A percentile compares a stretch with the other conserved stretches of the same genome.
phyloP scores from a whole-genome alignment of 2,329 filamentous ascomycete genomes.

The Aureobasidium sp. region DNA sequence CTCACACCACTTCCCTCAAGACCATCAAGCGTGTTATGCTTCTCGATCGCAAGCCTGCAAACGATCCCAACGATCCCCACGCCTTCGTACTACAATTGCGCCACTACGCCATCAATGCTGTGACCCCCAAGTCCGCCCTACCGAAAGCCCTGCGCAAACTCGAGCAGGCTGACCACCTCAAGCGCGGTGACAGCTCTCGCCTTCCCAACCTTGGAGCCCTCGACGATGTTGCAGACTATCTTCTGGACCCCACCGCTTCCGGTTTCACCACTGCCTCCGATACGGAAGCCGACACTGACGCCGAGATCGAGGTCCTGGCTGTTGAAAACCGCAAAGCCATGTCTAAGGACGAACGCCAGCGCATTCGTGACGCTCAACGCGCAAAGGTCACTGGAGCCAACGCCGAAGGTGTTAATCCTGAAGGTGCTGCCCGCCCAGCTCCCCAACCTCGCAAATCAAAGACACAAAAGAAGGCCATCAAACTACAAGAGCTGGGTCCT shows the following conservation, averaged over 20 bases:
- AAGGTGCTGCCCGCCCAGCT: constrained; percentile 21
- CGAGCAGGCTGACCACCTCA: constrained; percentile 74
- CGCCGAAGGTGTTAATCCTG: constrained; percentile 14
- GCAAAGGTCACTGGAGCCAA: constrained; percentile 10
- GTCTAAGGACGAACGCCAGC: constrained; percentile 43
- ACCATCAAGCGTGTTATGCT: constrained; percentile 90
- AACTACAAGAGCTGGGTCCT: constrained; percentile 84
- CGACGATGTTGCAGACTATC: constrained; percentile 88
- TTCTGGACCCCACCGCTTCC: constrained; percentile 67
- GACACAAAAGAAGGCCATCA: constrained; percentile 81
- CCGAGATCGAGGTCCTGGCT: constrained; percentile 76
- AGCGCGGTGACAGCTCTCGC: constrained; percentile 41
- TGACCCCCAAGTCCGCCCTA: constrained; percentile 59
- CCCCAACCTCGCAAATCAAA: constrained; percentile 27
- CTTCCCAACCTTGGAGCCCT: constrained; percentile 86
- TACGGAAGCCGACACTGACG: constrained; percentile 87
- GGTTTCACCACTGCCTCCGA: constrained; percentile 92
- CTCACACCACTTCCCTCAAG: constrained; percentile 77
- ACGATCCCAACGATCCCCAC: constrained; percentile 22
- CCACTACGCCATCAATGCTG: constrained; percentile 93
- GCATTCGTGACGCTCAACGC: constrained; percentile 20
- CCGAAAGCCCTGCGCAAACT: constrained; percentile 76
- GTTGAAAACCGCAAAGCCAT: constrained; percentile 53
- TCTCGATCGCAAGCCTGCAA: constrained; percentile 64
- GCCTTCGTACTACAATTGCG: constrained; percentile 76